Evolutionary conservation across 257 asterid genomes (phyloP).

Genomic region (Petrea volubilis): DNA sequence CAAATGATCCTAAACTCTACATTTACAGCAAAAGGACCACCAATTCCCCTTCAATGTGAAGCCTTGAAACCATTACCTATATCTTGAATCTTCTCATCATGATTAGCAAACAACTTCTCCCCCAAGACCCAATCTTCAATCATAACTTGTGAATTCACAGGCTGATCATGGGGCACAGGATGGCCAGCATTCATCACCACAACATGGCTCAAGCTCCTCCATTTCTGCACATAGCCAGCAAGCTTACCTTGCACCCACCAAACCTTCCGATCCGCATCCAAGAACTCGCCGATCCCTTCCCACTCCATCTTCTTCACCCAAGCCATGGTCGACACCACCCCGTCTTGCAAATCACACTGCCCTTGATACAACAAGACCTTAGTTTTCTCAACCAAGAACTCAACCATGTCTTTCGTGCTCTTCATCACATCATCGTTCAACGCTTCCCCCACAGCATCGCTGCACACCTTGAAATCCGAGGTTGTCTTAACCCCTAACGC

Average conservation of each 20-base stretch:
- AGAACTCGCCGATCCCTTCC: conserved; percentile 50
- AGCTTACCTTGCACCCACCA: conserved; percentile 57
- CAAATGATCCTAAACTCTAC: background rate
- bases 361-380: conserved; percentile 77
- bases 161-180: conserved; percentile 81
- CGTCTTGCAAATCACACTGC: conserved; percentile 74
- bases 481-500: conserved; percentile 56
- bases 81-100: conserved; percentile 10
- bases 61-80: background rate
- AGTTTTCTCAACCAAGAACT: conserved; percentile 58
- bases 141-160: conserved; percentile 65
- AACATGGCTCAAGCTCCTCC: conserved; percentile 59
- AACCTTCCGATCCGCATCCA: conserved; percentile 64
- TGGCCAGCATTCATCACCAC: conserved; percentile 80
- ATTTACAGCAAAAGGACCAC: conserved; percentile 5
- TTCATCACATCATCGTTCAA: conserved; percentile 76
- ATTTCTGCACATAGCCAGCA: conserved; percentile 89
- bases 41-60: conserved; percentile 18
- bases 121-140: conserved; percentile 80
- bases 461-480: conserved; percentile 46
- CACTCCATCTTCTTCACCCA: conserved; percentile 76
- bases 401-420: conserved; percentile 71
- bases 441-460: conserved; percentile 47
- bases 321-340: conserved; percentile 68
- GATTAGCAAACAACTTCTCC: conserved; percentile 49